Conservation (phyloP, 1,139 yeast genomes). For the Diutina rugosa region DNA sequence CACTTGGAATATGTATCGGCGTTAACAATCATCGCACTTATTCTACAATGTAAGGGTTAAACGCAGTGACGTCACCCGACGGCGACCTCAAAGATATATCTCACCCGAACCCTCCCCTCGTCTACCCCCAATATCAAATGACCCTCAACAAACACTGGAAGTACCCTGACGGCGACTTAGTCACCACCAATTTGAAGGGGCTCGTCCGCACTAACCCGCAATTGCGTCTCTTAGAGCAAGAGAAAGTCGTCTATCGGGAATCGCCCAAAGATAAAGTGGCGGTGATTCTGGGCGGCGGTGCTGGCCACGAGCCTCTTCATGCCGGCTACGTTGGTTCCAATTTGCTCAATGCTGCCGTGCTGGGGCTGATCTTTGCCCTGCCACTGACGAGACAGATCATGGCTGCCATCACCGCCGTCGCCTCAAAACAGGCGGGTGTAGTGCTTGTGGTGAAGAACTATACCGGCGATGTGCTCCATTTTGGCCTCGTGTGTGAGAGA, state of each 20-base stretch:
- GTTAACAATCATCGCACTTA: not conserved
- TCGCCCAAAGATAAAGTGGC: slow-evolving; percentile 40
- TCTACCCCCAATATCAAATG: not conserved
- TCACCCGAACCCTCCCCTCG: not conserved
- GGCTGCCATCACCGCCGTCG: slow-evolving; percentile 54
- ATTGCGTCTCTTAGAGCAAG: slow-evolving; percentile 47
- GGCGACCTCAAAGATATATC: not conserved
- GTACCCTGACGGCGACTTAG: slow-evolving; percentile 43
- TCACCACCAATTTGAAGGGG: slow-evolving; percentile 52
- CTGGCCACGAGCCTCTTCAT: slow-evolving; percentile 92
- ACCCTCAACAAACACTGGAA: slow-evolving; percentile 37
- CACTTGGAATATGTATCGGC: not conserved
- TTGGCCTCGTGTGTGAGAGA: slow-evolving; percentile 82
- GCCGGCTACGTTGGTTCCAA: slow-evolving; percentile 85
- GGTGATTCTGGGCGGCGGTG: slow-evolving; percentile 83
- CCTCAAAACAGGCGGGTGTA: slow-evolving; percentile 46
- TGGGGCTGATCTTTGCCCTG: slow-evolving; percentile 83
- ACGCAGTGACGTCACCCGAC: not conserved
- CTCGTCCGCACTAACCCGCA: slow-evolving; percentile 59
- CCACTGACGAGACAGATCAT: slow-evolving; percentile 83
- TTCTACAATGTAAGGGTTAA: not conserved
- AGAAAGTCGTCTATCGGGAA: slow-evolving; percentile 48
- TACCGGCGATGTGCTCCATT: slow-evolving; percentile 88
- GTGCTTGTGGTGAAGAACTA: slow-evolving; percentile 76
- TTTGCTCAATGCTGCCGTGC: slow-evolving; percentile 73